Evolutionary conservation across 441 rosid species (phyloP), one percentile per base, ranked within the genome.

Genomic region (Bruguiera hainesii): DNA sequence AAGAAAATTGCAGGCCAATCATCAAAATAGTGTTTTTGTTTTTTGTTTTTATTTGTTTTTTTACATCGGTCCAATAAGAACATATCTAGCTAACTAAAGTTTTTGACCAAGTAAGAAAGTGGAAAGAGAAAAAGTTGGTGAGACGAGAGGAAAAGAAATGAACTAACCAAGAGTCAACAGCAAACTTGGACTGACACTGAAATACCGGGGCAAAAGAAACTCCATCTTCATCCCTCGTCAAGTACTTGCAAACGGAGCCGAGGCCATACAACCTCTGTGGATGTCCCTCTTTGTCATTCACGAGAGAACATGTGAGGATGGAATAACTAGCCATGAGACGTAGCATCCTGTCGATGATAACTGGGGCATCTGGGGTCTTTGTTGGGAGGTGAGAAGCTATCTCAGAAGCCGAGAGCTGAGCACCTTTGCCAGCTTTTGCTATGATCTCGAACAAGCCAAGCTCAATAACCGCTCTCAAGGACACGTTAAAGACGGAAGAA

Each of bases 301-400:
- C 74, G 5, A 73, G 56, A 49, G 81, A 70, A 80, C 75, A 89
- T 19, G 79, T 81, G 65, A 87, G 81, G 56, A 87, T 29, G 20
- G 79, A 73, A 77, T 85, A 80, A 65, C 77, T 66, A 7, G 87
- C 84, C 31, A 89, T 81, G 57, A 89, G 80, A 20, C 84, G 83
- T 25, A 89, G 74, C 67, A 89, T 75, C 10, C 92, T 81, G 74
- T 89, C 96, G 1, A 85, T 78, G 87, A 87, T 76, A 58, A 75
- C 74, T 4, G 85, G 76, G 1, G 92, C 86, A 5, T 87, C 82
- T 1, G 82, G 84, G 73, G 80, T 89, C n/a, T 42, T 71, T 39
- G 96, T 74, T 6, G 83, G 76, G 7, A 87, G 83, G 28, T 79
- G 77, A 42, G 84, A 65, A 25, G 92, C 89, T 20, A 89, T 78